phyloP scores from a whole-genome alignment of 257 asterid genomes.

The Eustoma russellianum region DNA sequence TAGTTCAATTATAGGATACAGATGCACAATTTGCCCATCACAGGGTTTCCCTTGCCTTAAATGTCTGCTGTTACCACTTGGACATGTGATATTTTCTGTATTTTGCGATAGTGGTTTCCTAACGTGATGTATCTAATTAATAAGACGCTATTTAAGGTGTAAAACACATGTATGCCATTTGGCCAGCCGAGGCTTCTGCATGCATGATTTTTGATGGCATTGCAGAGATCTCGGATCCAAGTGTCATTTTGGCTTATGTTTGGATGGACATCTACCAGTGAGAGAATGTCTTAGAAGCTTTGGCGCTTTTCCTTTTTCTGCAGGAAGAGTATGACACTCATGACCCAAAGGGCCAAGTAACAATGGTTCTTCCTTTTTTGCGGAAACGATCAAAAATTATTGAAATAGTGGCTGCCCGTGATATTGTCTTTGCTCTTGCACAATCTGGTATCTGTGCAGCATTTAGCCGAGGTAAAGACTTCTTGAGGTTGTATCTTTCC shows the following conservation, averaged over 20 bases:
- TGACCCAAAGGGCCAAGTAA: slow-evolving; percentile 81
- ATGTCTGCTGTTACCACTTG: no score
- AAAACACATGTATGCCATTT: no score
- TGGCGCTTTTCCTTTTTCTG: slow-evolving; percentile 9
- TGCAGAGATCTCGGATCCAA: slow-evolving; percentile 1
- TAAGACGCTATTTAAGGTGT: no score
- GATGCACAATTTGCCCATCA: no score
- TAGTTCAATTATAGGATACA: no score
- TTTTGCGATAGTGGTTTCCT: no score
- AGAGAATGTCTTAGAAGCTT: background rate
- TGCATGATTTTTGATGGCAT: no score
- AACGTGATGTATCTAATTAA: no score
- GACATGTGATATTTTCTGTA: no score
- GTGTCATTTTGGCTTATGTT: background rate
- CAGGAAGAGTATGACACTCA: slow-evolving; percentile 99
- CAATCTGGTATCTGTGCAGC: slow-evolving; percentile 99
- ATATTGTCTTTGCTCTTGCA: slow-evolving; percentile 97
- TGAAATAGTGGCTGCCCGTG: slow-evolving; percentile 97
- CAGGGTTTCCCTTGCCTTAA: no score
- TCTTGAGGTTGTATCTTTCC: background rate
- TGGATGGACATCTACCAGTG: no score
- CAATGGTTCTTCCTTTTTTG: slow-evolving; percentile 68
- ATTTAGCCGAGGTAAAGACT: slow-evolving; percentile 76
- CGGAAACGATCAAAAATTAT: slow-evolving; percentile 87
- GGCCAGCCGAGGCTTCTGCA: no score